Conservation (phyloP, 768 basidiomycete genomes). For the Chalciporus piperatus region DNA sequence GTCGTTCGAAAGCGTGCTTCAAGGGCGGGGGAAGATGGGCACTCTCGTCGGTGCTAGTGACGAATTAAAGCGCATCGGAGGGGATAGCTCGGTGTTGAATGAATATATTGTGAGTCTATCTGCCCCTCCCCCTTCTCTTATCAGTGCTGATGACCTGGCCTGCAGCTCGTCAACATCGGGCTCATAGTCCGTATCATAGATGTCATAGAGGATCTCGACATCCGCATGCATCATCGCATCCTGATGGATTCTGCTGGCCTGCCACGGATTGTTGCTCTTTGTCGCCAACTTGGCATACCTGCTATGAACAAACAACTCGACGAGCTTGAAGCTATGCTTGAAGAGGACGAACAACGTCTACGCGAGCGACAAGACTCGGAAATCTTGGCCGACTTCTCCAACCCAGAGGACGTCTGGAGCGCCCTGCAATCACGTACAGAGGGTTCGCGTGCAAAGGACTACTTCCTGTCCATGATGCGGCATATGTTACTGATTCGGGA, state of each 20-base stretch:
- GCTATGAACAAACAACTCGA: slow-evolving; percentile 66
- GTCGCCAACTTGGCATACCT: slow-evolving; percentile 61
- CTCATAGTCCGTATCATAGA: slow-evolving; percentile 69
- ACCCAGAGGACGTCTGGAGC: slow-evolving; percentile 84
- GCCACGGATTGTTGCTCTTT: slow-evolving; percentile 65
- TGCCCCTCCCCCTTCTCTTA: neutral
- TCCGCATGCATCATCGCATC: slow-evolving; percentile 81
- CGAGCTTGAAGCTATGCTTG: slow-evolving; percentile 56
- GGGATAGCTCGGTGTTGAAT: slow-evolving; percentile 64
- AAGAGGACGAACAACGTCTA: slow-evolving; percentile 72
- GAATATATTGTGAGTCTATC: slow-evolving; percentile 76
- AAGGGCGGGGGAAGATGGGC: slow-evolving; percentile 91
- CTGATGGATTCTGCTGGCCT: slow-evolving; percentile 91
- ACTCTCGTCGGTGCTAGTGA: slow-evolving; percentile 94
- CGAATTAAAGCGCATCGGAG: slow-evolving; percentile 69
- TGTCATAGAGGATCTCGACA: slow-evolving; percentile 70
- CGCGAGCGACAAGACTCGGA: slow-evolving; percentile 74
- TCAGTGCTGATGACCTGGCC: slow-evolving; percentile 11
- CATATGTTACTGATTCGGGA: slow-evolving; percentile 89
- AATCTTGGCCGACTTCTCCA: slow-evolving; percentile 71
- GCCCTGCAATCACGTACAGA: slow-evolving; percentile 76
- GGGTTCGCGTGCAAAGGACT: slow-evolving; percentile 73
- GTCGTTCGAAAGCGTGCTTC: slow-evolving; percentile 68
- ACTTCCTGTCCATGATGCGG: slow-evolving; percentile 92
- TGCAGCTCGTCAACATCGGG: slow-evolving; percentile 53